A percentile compares a stretch with the other conserved stretches of the same genome.
Conservation (phyloP, 495 filamentous ascomycete genomes). For the Pyrenula aspistea region DNA sequence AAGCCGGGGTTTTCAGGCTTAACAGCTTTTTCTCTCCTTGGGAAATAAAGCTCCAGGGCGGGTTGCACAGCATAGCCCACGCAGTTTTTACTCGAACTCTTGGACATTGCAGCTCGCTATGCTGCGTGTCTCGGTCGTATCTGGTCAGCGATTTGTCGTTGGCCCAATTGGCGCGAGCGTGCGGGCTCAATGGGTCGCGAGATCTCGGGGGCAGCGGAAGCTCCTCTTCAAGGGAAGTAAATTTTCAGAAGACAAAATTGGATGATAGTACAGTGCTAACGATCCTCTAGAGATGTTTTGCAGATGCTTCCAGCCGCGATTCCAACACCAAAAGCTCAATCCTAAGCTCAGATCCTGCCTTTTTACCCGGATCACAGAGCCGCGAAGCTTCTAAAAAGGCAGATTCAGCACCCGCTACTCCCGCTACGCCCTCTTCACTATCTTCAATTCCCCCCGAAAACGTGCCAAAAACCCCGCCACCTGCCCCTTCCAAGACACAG, state of each 20-base stretch:
- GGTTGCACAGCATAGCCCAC: background rate
- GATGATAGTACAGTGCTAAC: conserved; percentile 1
- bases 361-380: background rate
- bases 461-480: conserved; percentile 46
- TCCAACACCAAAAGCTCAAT: background rate
- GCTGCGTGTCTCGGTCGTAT: conserved; percentile 36
- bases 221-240: background rate
- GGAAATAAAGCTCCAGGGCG: background rate
- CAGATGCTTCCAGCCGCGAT: conserved; percentile 14
- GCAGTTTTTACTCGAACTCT: too few species aligned
- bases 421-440: conserved; percentile 31
- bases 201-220: conserved; percentile 13
- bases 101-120: conserved; percentile 36
- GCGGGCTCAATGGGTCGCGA: conserved; percentile 33
- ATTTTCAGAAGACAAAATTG: background rate
- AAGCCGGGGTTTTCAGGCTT: background rate
- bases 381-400: background rate
- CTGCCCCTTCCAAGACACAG: conserved; percentile 32
- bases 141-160: conserved; percentile 31
- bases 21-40: background rate
- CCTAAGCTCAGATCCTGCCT: background rate
- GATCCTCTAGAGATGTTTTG: conserved; percentile 28
- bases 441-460: conserved; percentile 49
- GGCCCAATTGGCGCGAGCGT: conserved; percentile 29
- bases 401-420: conserved; percentile 12